Percentiles rank a stretch among this genome's conserved stretches.
phyloP scores from a whole-genome alignment of 768 basidiomycete species.

The Phanerodontia chrysosporium region DNA sequence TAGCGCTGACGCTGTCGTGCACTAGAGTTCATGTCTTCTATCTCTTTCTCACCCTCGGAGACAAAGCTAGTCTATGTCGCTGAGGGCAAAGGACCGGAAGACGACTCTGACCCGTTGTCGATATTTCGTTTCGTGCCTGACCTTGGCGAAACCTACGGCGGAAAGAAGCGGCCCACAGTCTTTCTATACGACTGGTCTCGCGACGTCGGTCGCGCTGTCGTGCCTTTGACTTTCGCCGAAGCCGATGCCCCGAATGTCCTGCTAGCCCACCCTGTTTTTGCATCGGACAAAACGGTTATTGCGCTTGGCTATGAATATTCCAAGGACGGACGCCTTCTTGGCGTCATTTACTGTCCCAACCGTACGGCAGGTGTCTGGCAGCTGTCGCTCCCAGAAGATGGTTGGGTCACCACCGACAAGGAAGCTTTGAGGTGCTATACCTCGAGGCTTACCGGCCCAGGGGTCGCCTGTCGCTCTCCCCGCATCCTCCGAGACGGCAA shows the following conservation, averaged over 20 bases:
- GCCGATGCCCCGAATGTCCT: constrained; percentile 23
- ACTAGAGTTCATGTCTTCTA: constrained; percentile 43
- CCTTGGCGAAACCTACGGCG: constrained; percentile 59
- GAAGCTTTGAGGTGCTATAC: constrained; percentile 18
- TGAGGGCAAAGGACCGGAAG: constrained; percentile 41
- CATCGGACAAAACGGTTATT: constrained; percentile 36
- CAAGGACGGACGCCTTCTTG: constrained; percentile 53
- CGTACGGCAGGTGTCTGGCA: constrained; percentile 56
- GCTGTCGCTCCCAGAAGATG: constrained; percentile 27
- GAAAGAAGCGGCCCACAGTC: constrained; percentile 41
- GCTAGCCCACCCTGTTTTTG: constrained; percentile 57
- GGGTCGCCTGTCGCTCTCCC: constrained; percentile 56
- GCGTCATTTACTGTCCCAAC: constrained; percentile 57
- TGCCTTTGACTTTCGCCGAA: constrained; percentile 12
- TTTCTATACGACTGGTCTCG: constrained; percentile 50
- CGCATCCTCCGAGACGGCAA: constrained; percentile 34
- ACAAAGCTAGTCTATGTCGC: constrained; percentile 55
- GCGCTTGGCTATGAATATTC: constrained; percentile 62
- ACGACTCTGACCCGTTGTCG: constrained; percentile 22
- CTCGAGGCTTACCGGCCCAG: constrained; percentile 38
- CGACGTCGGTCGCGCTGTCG: constrained; percentile 1
- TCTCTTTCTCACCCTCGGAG: constrained; percentile 53
- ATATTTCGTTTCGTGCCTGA: constrained; percentile 55
- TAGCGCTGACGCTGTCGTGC: not conserved
- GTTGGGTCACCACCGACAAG: constrained; percentile 1